Conservation (phyloP, 1,139 yeast genomes). For the Magnusiomyces clavatus region DNA sequence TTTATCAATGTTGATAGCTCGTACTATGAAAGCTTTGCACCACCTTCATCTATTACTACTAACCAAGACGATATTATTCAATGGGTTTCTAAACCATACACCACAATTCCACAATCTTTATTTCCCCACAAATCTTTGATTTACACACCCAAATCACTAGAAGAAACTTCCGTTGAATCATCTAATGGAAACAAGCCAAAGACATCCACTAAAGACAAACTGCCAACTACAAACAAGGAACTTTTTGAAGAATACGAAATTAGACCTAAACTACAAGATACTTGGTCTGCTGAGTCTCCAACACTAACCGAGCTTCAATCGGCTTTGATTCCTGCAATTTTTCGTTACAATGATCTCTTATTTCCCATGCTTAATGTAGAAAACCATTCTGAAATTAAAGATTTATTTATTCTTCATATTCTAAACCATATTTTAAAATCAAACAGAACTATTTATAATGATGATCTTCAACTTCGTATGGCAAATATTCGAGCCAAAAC, state of each 20-base stretch:
- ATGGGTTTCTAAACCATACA: constrained; percentile 9
- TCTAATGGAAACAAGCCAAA: constrained; percentile 3
- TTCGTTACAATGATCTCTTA: constrained; percentile 65
- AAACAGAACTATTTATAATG: constrained; percentile 69
- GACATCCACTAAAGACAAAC: background rate
- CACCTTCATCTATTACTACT: constrained; percentile 5
- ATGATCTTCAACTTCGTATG: constrained; percentile 49
- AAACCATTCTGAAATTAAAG: constrained; percentile 46
- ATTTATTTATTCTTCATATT: constrained; percentile 61
- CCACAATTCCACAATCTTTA: background rate
- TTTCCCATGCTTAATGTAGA: constrained; percentile 48
- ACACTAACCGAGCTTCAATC: constrained; percentile 35
- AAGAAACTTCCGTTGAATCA: background rate
- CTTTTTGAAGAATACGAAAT: constrained; percentile 5
- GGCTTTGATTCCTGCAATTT: constrained; percentile 50
- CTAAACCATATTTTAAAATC: constrained; percentile 82
- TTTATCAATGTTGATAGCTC: constrained; percentile 35
- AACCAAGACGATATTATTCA: constrained; percentile 5
- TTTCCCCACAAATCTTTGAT: constrained; percentile 11
- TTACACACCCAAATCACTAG: background rate
- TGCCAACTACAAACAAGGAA: constrained; percentile 2
- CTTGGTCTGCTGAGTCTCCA: constrained; percentile 15
- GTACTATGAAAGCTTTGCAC: constrained; percentile 1
- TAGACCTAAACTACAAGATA: constrained; percentile 7
- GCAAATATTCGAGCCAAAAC: constrained; percentile 12